Base-by-base conservation (phyloP, 768 basidiomycete genomes). In the Piloderma croceum region DNA sequence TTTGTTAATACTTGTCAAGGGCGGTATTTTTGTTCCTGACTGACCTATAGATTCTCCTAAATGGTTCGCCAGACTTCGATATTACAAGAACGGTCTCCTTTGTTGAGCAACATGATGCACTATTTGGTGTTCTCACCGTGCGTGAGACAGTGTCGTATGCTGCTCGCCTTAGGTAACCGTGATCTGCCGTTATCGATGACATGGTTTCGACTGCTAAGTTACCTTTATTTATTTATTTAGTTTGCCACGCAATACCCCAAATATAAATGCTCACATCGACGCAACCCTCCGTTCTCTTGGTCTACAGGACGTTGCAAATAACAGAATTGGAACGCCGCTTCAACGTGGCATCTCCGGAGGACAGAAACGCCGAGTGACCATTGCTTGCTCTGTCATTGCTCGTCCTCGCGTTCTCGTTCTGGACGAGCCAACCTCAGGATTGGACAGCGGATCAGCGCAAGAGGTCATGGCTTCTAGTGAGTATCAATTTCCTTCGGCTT, bases 311-410 rank as follows among this genome's bases (percentile, higher is more conserved):
- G 68, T 73, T 47, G 66, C 73, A 13, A 46, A 73, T 45, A 67
- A 75, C 50, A 41, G 61, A 10, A 79, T 83, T 34, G 79, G 80
- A 1, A 81, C 75, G 1, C 69, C 77, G 1, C 63, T 79, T 13
- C 65, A 69, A 27, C 64, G 77, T 35, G 81, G 81, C 2, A 75
- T 83, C 25, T 77, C 74, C 17, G 79, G 79, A 60, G 69, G 83
- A 3, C 81, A 85, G 55, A 79, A 77, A 49, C 68, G 81, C n/a
- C 68, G 74, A 5, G 71, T 77, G 5, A 73, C 74, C 9, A 73
- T 79, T 31, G 81, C 76, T 7, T 74, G 73, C 47, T 69, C 74
- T 3, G 67, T 82, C 54, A 77, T 83, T 25, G 73, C 77, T 13
- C 65, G 68, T 29, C 80, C 81, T 42, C 68, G 71, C 4, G 69